Conservation (phyloP, 2,329 filamentous ascomycete genomes). For the Sclerotinia sclerotiorum region DNA sequence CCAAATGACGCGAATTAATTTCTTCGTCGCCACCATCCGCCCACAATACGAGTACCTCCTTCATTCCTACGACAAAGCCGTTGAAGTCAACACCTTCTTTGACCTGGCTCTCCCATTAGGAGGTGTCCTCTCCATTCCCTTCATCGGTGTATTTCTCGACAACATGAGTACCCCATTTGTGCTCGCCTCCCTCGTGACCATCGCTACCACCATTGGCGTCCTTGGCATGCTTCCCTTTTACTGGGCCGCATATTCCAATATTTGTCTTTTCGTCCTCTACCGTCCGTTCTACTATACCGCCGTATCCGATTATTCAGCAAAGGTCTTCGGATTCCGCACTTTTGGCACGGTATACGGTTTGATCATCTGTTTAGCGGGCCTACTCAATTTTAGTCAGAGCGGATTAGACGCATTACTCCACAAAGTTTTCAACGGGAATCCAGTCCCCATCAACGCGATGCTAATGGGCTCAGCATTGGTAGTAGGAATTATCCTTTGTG, state of each 20-base stretch:
- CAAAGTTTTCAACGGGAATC: slow-evolving; percentile 67
- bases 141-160: slow-evolving; percentile 80
- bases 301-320: slow-evolving; percentile 84
- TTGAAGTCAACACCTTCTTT: slow-evolving; percentile 78
- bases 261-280: slow-evolving; percentile 79
- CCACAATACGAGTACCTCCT: slow-evolving; percentile 80
- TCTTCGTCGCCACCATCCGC: slow-evolving; percentile 84
- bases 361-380: slow-evolving; percentile 80
- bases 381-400: slow-evolving; percentile 82
- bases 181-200: slow-evolving; percentile 65
- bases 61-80: slow-evolving; percentile 57
- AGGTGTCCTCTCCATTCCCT: slow-evolving; percentile 80
- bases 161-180: slow-evolving; percentile 71
- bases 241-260: slow-evolving; percentile 73
- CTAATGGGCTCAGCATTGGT: slow-evolving; percentile 61
- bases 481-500: slow-evolving; percentile 65
- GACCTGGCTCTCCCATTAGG: slow-evolving; percentile 82
- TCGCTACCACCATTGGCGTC: slow-evolving; percentile 73
- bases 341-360: slow-evolving; percentile 94
- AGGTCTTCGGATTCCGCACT: slow-evolving; percentile 88
- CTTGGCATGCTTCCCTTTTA: slow-evolving; percentile 70
- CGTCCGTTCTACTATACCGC: slow-evolving; percentile 89
- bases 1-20: slow-evolving; percentile 83
- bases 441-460: slow-evolving; percentile 73
- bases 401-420: slow-evolving; percentile 79